Evolutionary conservation across 116 monocot genomes (phyloP).

Genomic region (Posidonia oceanica): DNA sequence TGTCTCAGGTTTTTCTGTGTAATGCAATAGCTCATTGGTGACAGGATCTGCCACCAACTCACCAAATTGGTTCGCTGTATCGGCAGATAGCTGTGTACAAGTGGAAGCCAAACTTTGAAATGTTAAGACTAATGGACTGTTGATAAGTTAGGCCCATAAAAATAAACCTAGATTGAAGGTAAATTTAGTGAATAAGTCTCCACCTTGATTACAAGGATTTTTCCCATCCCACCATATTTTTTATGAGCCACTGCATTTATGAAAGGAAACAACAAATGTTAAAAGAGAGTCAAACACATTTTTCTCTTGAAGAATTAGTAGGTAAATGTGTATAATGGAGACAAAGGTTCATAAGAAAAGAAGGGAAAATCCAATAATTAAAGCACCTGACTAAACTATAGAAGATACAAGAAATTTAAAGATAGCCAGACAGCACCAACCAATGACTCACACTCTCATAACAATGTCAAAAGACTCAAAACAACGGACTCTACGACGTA

Average conservation of each 20-base stretch:
- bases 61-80: slow-evolving; percentile 85
- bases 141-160: background rate
- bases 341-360: too few relatives aligned
- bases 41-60: slow-evolving; percentile 83
- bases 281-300: too few relatives aligned
- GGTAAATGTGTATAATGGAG: too few relatives aligned
- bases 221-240: slow-evolving; percentile 82
- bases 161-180: background rate
- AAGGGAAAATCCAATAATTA: too few relatives aligned
- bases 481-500: too few relatives aligned
- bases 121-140: background rate
- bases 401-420: background rate
- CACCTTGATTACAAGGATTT: slow-evolving; percentile 84
- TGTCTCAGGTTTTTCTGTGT: slow-evolving; percentile 95
- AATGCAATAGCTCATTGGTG: slow-evolving; percentile 80
- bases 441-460: too few relatives aligned
- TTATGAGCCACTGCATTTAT: slow-evolving; percentile 68
- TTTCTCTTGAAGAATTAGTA: too few relatives aligned
- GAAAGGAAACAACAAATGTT: background rate
- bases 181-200: background rate
- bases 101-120: too few relatives aligned
- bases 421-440: background rate
- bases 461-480: too few relatives aligned
- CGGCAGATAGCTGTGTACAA: slow-evolving; percentile 62
- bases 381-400: too few relatives aligned